Evolutionary conservation across 768 basidiomycete genomes (phyloP).

Genomic region (Xerocomus potaroensis): DNA sequence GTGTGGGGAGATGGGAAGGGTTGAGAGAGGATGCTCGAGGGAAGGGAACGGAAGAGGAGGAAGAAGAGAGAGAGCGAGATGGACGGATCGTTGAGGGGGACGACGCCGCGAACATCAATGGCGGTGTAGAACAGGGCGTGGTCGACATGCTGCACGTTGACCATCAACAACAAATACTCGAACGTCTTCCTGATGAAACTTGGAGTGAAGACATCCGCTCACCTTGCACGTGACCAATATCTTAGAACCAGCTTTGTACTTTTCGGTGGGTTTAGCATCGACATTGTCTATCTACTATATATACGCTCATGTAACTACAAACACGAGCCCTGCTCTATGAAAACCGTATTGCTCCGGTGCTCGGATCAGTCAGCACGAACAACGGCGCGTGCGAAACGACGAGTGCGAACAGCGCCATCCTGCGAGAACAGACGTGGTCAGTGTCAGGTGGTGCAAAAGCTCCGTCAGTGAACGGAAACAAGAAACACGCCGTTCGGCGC

Average conservation of each 20-base stretch:
- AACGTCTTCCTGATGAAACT: too few species aligned
- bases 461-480: conserved; percentile 18
- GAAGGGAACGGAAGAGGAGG: conserved; percentile 18
- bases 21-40: conserved; percentile 7
- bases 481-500: conserved; percentile 10
- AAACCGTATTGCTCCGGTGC: conserved; percentile 29
- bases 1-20: background rate
- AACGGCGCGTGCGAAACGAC: conserved; percentile 30
- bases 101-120: conserved; percentile 4
- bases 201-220: conserved; percentile 2
- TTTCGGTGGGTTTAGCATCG: too few species aligned
- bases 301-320: conserved; percentile 3
- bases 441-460: conserved; percentile 13
- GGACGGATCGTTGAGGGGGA: background rate
- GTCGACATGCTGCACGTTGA: conserved; percentile 29
- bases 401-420: conserved; percentile 32
- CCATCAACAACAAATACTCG: background rate
- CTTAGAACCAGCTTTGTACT: too few species aligned
- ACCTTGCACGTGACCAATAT: conserved; percentile 28
- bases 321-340: conserved; percentile 26
- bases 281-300: too few species aligned
- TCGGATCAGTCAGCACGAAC: conserved; percentile 31
- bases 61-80: conserved; percentile 4
- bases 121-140: conserved; percentile 28
- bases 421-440: conserved; percentile 29